A percentile compares a stretch with the other conserved stretches of the same genome.
Evolutionary conservation across 306 rosid genomes (phyloP).

Genomic region (Abrus pulchellus): DNA sequence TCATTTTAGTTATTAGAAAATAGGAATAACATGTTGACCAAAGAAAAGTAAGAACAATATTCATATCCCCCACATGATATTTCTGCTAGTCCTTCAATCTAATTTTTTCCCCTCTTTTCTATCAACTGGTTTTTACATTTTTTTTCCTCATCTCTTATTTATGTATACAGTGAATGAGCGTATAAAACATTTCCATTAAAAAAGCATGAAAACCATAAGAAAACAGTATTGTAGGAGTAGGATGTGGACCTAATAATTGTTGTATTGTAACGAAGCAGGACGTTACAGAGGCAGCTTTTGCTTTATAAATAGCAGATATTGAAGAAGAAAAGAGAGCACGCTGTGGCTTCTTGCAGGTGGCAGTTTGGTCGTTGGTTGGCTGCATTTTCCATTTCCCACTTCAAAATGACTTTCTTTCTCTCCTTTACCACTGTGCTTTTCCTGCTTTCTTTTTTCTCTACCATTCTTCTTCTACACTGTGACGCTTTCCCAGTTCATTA

Average conservation of each 20-base stretch:
- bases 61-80: too few species aligned
- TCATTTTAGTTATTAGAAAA: neutral
- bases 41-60: too few species aligned
- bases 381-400: neutral
- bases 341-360: conserved; percentile 40
- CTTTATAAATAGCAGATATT: conserved; percentile 63
- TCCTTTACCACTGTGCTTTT: conserved; percentile 24
- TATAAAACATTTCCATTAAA: too few species aligned
- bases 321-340: neutral
- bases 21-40: too few species aligned
- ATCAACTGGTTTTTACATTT: too few species aligned
- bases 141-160: too few species aligned
- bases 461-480: conserved; percentile 44
- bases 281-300: conserved; percentile 55
- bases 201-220: conserved; percentile 33
- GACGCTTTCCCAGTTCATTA: conserved; percentile 57
- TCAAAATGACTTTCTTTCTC: conserved; percentile 58
- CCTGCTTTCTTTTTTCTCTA: conserved; percentile 47
- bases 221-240: conserved; percentile 43
- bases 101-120: too few species aligned
- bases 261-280: conserved; percentile 45
- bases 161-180: too few species aligned
- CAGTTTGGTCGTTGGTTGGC: conserved; percentile 38
- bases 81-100: too few species aligned
- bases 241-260: conserved; percentile 54